Conservation (phyloP, 2,329 filamentous ascomycete genomes). For the Periglandula ipomoeae region DNA sequence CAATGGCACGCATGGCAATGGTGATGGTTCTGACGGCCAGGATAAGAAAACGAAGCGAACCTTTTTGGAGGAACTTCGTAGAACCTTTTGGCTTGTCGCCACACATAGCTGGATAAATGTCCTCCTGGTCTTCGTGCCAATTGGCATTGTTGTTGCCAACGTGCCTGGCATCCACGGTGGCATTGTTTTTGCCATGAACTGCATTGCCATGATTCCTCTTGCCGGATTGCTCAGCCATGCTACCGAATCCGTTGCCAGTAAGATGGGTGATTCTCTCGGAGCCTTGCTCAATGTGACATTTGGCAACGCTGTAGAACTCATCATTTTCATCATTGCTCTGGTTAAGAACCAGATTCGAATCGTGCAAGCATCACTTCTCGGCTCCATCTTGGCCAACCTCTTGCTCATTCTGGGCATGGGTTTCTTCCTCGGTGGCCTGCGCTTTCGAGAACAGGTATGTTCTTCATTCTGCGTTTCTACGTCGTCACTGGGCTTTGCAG, state of each 20-base stretch:
- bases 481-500: neutral
- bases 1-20: conserved; percentile 17
- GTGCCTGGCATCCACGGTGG: conserved; percentile 44
- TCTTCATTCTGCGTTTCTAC: neutral
- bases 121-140: conserved; percentile 67
- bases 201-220: conserved; percentile 65
- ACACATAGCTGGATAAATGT: conserved; percentile 72
- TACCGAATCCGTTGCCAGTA: conserved; percentile 64
- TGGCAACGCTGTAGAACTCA: conserved; percentile 71
- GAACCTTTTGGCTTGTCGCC: conserved; percentile 45
- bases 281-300: conserved; percentile 70
- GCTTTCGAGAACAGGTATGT: conserved; percentile 71
- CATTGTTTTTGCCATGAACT: conserved; percentile 64
- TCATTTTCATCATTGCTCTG: conserved; percentile 47
- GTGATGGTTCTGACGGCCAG: conserved; percentile 4
- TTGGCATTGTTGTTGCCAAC: conserved; percentile 59
- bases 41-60: conserved; percentile 26
- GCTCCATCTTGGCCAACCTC: conserved; percentile 82
- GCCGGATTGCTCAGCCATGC: conserved; percentile 64
- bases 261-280: conserved; percentile 63
- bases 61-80: conserved; percentile 40
- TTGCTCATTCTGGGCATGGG: conserved; percentile 87
- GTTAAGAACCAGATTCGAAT: conserved; percentile 68
- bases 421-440: conserved; percentile 77
- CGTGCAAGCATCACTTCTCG: conserved; percentile 81